Base-by-base conservation (phyloP, 2,329 filamentous ascomycete species). In the Penicillium sp. region DNA sequence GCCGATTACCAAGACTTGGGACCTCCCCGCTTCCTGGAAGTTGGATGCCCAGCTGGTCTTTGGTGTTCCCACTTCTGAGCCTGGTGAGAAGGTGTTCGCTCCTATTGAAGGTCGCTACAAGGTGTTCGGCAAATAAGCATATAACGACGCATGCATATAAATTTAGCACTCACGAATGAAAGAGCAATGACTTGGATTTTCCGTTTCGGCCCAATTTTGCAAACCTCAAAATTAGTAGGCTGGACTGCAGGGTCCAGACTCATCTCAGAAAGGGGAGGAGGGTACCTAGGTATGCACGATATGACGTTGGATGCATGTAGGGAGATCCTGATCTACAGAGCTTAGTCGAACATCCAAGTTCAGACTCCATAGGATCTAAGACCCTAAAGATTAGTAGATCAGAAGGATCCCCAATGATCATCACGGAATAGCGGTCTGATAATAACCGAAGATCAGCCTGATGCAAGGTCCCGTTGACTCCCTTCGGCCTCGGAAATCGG, bases 21-120 rank as follows among this genome's bases (percentile, higher is more conserved):
- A 81, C 56, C 64, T 94, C 18, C 87, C 89, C 40, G 68, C 78
- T 18, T 81, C 80, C 65, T 96, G 91, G 90, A 86, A 84, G 72
- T 81, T 95, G 64, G 85, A 87, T 69, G 87, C 88, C 44, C 90
- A 95, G 82, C 80, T 96, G 61, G 90, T 95, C 68, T 93, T 96
- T 72, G 90, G 90, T 64, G 50, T 55, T 18, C 69, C 69, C 23
- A 58, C 59, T 31, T 55, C 54, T 16, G 58, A 57, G 40, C 51
- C 66, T 3, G 46, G 50, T 7, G 65, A 69, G 56, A 72, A 71
- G 66, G 34, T 46, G 0, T 69, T 71, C 49, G 54, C 55, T 35
- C 67, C 68, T 29, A 32, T 72, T n/a, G 65, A 69, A 50, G 57
- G 62, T 54, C 68, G 68, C 48, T 65, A 72, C 55, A 68, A 69